phyloP scores from a whole-genome alignment of 2,329 filamentous ascomycete species.

The Fusarium caatingaense region DNA sequence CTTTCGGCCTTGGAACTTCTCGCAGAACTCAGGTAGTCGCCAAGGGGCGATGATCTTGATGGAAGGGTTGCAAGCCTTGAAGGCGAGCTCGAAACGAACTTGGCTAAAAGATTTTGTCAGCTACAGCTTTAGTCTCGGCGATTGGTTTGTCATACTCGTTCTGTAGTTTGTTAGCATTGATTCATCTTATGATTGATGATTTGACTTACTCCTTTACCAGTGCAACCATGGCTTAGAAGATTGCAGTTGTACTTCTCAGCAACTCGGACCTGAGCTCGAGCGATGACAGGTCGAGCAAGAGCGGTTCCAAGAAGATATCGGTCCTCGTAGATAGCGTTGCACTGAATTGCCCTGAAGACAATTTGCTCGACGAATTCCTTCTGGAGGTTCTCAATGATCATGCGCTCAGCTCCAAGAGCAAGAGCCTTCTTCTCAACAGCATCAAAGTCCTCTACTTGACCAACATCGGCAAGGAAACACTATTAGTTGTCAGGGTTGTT shows the following conservation, averaged over 20 bases:
- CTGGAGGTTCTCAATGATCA: slow-evolving; percentile 71
- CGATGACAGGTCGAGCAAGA: slow-evolving; percentile 74
- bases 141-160: slow-evolving; percentile 46
- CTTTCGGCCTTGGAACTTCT: slow-evolving; percentile 65
- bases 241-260: slow-evolving; percentile 54
- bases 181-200: neutral
- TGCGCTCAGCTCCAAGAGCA: slow-evolving; percentile 50
- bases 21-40: slow-evolving; percentile 76
- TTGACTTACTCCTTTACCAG: slow-evolving; percentile 68
- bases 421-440: slow-evolving; percentile 76
- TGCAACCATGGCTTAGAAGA: slow-evolving; percentile 65
- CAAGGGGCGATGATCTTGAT: slow-evolving; percentile 82
- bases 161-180: slow-evolving; percentile 13
- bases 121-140: neutral
- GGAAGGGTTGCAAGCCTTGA: slow-evolving; percentile 63
- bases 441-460: slow-evolving; percentile 77
- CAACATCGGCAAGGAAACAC: slow-evolving; percentile 68
- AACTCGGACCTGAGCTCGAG: slow-evolving; percentile 59
- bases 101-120: slow-evolving; percentile 46
- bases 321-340: slow-evolving; percentile 46
- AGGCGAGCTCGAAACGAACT: slow-evolving; percentile 55
- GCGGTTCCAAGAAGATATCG: slow-evolving; percentile 64
- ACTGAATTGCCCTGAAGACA: slow-evolving; percentile 80
- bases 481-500: slow-evolving; percentile 27
- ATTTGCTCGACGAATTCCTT: slow-evolving; percentile 80